Evolutionary conservation across 2,329 filamentous ascomycete species (phyloP).

Genomic region (Ceratocystis lukuohia): DNA sequence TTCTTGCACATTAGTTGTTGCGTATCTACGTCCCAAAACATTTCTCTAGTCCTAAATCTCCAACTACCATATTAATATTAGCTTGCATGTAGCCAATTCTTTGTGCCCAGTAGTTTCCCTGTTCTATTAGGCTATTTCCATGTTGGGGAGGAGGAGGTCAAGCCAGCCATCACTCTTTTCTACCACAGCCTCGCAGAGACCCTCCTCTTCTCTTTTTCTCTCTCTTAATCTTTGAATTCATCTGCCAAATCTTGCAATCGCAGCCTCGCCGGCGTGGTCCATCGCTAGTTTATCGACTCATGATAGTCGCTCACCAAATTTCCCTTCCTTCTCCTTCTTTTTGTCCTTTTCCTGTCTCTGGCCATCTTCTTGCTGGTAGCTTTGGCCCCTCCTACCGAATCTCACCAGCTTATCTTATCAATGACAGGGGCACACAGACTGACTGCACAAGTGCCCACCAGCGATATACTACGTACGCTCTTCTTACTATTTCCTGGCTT

Average conservation of each 20-base stretch:
- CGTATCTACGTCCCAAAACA: no score
- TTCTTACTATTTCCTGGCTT: background rate
- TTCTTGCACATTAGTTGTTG: no score
- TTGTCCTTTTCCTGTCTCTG: background rate
- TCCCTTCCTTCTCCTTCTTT: background rate
- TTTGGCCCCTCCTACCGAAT: background rate
- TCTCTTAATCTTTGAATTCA: background rate
- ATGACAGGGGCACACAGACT: background rate
- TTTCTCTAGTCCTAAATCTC: no score
- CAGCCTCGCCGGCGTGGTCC: background rate
- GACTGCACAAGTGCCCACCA: background rate
- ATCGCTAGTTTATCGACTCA: background rate
- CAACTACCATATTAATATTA: no score
- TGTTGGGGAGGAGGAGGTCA: background rate
- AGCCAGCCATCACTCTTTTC: background rate
- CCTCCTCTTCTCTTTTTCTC: background rate
- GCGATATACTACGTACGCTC: background rate
- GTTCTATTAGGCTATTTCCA: background rate
- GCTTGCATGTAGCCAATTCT: no score
- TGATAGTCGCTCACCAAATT: background rate
- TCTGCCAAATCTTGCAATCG: background rate
- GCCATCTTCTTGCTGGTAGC: background rate
- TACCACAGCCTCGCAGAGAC: background rate
- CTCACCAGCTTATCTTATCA: conserved; percentile 14
- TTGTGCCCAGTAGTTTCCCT: background rate